Percentiles rank a stretch among this genome's conserved stretches.
Conservation (phyloP, 192 early-diverging fungal genomes). For the Allomyces macrogynus region DNA sequence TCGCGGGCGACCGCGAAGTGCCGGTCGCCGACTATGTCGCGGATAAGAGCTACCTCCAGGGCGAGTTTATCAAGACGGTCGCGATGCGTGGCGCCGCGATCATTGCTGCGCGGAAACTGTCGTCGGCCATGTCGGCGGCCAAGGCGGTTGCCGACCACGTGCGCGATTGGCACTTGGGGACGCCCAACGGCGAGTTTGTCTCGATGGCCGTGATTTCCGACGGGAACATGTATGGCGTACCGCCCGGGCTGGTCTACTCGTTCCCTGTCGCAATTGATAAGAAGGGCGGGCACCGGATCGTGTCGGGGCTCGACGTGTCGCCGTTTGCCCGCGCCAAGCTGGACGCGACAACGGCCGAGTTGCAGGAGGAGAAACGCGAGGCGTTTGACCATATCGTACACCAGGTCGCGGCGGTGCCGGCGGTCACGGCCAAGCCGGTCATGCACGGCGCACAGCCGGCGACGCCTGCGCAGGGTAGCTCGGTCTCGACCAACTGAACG, state of each 20-base stretch:
- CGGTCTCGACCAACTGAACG: too few relatives aligned
- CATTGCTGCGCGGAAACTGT: not conserved
- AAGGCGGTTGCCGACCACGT: not conserved
- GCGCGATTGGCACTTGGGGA: not conserved
- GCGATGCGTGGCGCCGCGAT: not conserved
- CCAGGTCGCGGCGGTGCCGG: not conserved
- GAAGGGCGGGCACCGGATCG: not conserved
- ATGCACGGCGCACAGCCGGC: too few relatives aligned
- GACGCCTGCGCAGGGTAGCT: too few relatives aligned
- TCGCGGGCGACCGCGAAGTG: not conserved
- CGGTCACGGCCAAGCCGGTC: not conserved
- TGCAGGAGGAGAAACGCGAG: not conserved
- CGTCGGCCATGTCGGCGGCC: conserved; percentile 1
- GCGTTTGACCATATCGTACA: not conserved
- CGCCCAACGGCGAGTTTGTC: not conserved
- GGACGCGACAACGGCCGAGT: not conserved
- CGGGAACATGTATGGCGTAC: not conserved
- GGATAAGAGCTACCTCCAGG: not conserved
- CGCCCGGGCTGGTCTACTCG: not conserved
- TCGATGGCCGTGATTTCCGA: not conserved
- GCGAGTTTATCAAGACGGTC: not conserved
- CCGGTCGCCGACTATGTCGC: not conserved
- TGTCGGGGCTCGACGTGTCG: not conserved
- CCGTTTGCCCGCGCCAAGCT: not conserved
- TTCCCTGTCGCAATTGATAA: not conserved